Percentiles rank a stretch among this genome's conserved stretches.
These are phyloP conservation scores for Bretschneidera sinensis DNA, from an alignment of 345 rosid species.

Conservation along the genomic window DNA sequence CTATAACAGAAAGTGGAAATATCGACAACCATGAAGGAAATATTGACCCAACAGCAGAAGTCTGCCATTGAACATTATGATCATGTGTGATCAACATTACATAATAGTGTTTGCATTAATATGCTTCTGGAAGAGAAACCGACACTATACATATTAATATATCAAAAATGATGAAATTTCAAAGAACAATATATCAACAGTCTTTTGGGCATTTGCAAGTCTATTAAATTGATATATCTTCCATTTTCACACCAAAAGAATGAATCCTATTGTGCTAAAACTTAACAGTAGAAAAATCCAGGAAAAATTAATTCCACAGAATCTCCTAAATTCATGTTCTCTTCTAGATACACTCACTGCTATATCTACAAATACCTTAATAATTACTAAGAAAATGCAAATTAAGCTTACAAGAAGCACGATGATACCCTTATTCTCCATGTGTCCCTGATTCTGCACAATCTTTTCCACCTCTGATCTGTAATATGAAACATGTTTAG, in stretches of 20 bases:
- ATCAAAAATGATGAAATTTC: not conserved
- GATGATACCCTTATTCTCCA: slow-evolving; percentile 43
- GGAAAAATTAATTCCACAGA: slow-evolving; percentile 13
- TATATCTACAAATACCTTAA: slow-evolving; percentile 33
- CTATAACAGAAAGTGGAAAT: no score
- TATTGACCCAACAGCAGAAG: no score
- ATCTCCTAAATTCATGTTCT: slow-evolving; percentile 14
- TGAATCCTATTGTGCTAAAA: slow-evolving; percentile 22
- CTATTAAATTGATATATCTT: not conserved
- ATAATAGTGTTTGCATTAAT: no score
- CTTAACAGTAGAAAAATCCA: slow-evolving; percentile 24
- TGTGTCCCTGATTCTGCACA: slow-evolving; percentile 28
- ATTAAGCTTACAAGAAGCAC: slow-evolving; percentile 32
- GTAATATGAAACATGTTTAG: slow-evolving; percentile 10
- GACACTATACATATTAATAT: not conserved
- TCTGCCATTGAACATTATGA: no score
- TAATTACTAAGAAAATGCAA: slow-evolving; percentile 31
- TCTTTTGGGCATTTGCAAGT: not conserved
- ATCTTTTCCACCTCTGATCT: slow-evolving; percentile 35
- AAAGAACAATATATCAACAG: not conserved
- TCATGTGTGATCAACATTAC: no score
- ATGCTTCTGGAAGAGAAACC: not conserved
- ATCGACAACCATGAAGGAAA: no score
- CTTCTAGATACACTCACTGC: slow-evolving; percentile 16
- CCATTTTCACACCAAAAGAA: slow-evolving; percentile 21